These are phyloP conservation scores for Neurospora africana DNA, from an alignment of 495 filamentous ascomycete genomes.

Conservation along the genomic window DNA sequence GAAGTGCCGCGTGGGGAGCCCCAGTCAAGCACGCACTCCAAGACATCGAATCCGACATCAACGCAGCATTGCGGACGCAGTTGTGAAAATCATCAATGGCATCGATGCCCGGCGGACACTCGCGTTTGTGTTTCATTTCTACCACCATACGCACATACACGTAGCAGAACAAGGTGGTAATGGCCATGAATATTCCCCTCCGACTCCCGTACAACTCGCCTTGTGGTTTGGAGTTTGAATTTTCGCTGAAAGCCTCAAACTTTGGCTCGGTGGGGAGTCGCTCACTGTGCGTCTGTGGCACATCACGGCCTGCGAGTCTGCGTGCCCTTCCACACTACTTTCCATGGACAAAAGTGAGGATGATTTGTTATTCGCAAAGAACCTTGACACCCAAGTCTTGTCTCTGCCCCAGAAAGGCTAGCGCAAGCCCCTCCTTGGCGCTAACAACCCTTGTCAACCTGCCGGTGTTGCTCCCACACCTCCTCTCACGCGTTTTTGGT, in stretches of 20 bases:
- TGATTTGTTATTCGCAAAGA: constrained; percentile 5
- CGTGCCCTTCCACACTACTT: neutral
- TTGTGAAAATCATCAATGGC: neutral
- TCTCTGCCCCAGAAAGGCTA: constrained; percentile 5
- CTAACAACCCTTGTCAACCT: constrained; percentile 15
- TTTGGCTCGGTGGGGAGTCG: neutral
- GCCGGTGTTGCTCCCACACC: constrained; percentile 16
- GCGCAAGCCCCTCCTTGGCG: constrained; percentile 4
- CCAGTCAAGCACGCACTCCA: neutral
- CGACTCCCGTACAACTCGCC: neutral
- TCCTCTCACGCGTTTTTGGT: neutral
- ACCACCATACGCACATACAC: neutral
- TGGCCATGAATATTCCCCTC: neutral
- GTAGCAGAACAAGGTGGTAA: neutral
- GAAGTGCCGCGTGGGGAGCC: neutral
- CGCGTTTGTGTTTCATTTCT: neutral
- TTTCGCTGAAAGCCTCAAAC: constrained; percentile 8
- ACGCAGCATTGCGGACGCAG: neutral
- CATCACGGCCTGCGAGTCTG: neutral
- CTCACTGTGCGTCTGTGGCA: neutral
- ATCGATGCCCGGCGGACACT: neutral
- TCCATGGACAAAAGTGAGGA: neutral
- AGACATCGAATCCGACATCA: neutral
- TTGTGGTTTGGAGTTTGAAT: neutral
- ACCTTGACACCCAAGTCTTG: constrained; percentile 1